Base-by-base conservation (phyloP, 1,284 basidiomycete genomes). In the Ganoderma resinaceum region DNA sequence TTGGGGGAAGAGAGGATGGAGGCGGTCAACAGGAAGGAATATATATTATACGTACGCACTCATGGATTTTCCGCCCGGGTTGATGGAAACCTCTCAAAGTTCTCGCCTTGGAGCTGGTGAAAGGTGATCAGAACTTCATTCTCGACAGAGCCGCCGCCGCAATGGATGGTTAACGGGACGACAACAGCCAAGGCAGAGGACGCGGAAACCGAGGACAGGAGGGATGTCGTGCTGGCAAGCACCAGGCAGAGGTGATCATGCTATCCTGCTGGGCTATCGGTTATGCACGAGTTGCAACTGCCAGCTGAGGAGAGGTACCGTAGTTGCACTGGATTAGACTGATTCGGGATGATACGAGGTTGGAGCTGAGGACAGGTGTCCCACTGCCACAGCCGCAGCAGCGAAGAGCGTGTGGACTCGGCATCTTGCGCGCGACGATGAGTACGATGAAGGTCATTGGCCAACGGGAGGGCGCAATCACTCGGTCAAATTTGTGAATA, bases 91-190 rank as follows among this genome's bases (percentile, higher is more conserved):
- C 20, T 70, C 57, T 64, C 46, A n/a, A 70, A 57, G 52, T 64
- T 59, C 40, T 71, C 66, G 23, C 62, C 61, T 12, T 38, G 62
- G 1, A 71, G 53, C 26, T 62, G 31, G 23, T 59, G 57, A 38
- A 68, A 62, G 64, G 66, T 23, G 26, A 71, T 61, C 4, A 64
- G 49, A 49, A 68, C 64, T n/a, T 66, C 59, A 20, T 65, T 66
- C 18, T 71, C 66, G 14, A 71, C 37, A 3, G 58, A 23, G 35
- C 59, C 49, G 12, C 66, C 62, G 6, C 61, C 26, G 12, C 55
- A 35, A 18, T 53, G 60, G 14, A 68, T 35, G 1, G 46, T 11
- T 1, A 58, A 57, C 16, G 57, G 53, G 57, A 35, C 29, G 61
- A 37, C 61, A 38, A 62, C 26, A 2, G 37, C 43, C 29, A 42